Percentiles rank a stretch among this genome's conserved stretches.
Evolutionary conservation across 352 stramenopile species (phyloP).

Genomic region (Aphanomyces astaci): DNA sequence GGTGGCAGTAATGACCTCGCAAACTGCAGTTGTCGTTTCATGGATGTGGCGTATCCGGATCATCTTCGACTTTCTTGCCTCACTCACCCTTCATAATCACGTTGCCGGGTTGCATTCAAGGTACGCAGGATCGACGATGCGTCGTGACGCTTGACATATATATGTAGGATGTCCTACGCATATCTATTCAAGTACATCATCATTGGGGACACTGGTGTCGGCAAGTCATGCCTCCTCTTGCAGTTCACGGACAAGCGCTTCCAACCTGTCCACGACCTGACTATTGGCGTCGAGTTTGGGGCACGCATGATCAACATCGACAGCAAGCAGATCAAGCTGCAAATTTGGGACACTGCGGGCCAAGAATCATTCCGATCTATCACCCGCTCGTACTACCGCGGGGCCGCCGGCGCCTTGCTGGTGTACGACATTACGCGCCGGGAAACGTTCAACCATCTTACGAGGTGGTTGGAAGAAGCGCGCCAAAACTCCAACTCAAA

Average conservation of each 20-base stretch:
- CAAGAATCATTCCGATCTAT: slow-evolving; percentile 99
- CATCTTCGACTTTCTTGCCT: slow-evolving; percentile 15
- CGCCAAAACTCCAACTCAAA: slow-evolving; percentile 97
- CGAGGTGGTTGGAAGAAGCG: slow-evolving; percentile 97
- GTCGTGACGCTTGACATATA: too few species aligned
- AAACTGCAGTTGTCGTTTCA: slow-evolving; percentile 1
- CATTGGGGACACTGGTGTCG: slow-evolving; percentile 98
- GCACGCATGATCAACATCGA: slow-evolving; percentile 99
- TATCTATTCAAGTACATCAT: slow-evolving; percentile 99
- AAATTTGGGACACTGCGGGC: slow-evolving; percentile 98
- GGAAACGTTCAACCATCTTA: slow-evolving; percentile 99
- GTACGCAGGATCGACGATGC: too few species aligned
- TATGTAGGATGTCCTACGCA: slow-evolving; percentile 85
- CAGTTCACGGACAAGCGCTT: slow-evolving; percentile 99
- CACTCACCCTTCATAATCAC: neutral
- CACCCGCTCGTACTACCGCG: slow-evolving; percentile 98
- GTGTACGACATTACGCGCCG: slow-evolving; percentile 98
- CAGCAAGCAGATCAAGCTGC: slow-evolving; percentile 96
- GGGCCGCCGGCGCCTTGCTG: slow-evolving; percentile 93
- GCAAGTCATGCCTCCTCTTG: slow-evolving; percentile 99
- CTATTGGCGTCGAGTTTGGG: slow-evolving; percentile 99
- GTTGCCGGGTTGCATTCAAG: neutral
- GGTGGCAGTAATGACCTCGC: neutral
- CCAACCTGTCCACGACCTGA: slow-evolving; percentile 98
- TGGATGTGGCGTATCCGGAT: slow-evolving; percentile 15